Evolutionary conservation across 257 asterid species (phyloP).

Genomic region (Nicotiana obtusifolia): DNA sequence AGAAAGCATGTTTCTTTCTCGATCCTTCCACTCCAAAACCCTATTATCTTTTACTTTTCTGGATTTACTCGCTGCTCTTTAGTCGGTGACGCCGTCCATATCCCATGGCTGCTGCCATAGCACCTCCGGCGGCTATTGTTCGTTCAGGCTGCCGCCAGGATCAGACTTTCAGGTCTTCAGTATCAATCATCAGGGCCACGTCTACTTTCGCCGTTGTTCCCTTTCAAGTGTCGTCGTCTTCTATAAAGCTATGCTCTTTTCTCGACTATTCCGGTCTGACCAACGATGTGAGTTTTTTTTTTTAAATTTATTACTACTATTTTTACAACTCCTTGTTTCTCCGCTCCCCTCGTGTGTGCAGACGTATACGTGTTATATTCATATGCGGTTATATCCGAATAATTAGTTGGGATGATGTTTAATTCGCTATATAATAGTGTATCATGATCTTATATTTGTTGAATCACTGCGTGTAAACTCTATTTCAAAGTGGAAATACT

Average conservation of each 20-base stretch:
- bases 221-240: neutral
- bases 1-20: neutral
- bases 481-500: neutral
- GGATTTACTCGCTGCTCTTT: neutral
- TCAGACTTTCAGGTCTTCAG: constrained; percentile 7
- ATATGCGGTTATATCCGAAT: neutral
- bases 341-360: no score
- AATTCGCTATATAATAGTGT: neutral
- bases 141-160: constrained; percentile 12
- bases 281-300: constrained; percentile 2
- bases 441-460: neutral
- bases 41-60: neutral
- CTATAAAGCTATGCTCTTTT: neutral
- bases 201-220: neutral
- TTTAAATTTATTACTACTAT: no score
- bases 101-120: constrained; percentile 23
- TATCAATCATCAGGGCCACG: constrained; percentile 2
- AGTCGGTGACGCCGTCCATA: neutral
- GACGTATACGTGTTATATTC: neutral
- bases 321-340: no score
- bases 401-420: neutral
- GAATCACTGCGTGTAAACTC: neutral
- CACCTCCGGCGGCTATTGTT: constrained; percentile 19
- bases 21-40: neutral
- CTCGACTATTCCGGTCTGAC: neutral